Conservation (phyloP, 805 yeast genomes). For the Pichia occidentalis region DNA sequence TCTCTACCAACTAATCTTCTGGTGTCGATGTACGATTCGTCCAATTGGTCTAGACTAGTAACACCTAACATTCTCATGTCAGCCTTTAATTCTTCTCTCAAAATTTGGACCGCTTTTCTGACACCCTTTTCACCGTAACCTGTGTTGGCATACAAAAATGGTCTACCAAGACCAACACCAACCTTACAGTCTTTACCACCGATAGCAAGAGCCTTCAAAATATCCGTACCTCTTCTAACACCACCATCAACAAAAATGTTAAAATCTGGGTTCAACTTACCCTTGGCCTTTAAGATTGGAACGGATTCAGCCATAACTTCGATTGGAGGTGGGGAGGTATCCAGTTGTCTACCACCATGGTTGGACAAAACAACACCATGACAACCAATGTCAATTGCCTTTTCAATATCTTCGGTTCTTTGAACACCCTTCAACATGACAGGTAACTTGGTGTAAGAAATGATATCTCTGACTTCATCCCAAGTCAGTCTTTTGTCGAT, state of each 20-base stretch:
- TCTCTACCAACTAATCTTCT: slow-evolving; percentile 19
- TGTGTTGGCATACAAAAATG: slow-evolving; percentile 46
- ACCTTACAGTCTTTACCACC: slow-evolving; percentile 70
- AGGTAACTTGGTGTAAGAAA: slow-evolving; percentile 52
- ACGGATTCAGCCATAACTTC: slow-evolving; percentile 66
- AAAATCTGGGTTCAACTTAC: slow-evolving; percentile 42
- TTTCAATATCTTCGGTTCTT: slow-evolving; percentile 66
- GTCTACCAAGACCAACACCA: slow-evolving; percentile 67
- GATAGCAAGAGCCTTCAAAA: slow-evolving; percentile 66
- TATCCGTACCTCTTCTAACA: slow-evolving; percentile 66
- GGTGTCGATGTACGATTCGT: slow-evolving; percentile 35
- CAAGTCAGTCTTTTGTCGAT: slow-evolving; percentile 65
- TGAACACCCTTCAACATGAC: slow-evolving; percentile 79
- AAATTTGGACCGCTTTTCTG: slow-evolving; percentile 50
- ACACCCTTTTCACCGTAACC: slow-evolving; percentile 77
- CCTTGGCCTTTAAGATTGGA: slow-evolving; percentile 40
- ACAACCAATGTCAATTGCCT: slow-evolving; percentile 64
- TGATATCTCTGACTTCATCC: slow-evolving; percentile 57
- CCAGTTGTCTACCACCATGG: slow-evolving; percentile 88
- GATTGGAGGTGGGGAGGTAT: slow-evolving; percentile 68
- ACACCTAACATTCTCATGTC: slow-evolving; percentile 66
- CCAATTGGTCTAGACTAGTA: slow-evolving; percentile 39
- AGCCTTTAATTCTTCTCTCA: slow-evolving; percentile 55
- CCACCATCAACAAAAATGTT: slow-evolving; percentile 75
- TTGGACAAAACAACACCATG: slow-evolving; percentile 76